These are phyloP conservation scores for Bombardia bombarda DNA, from an alignment of 495 filamentous ascomycete species.

Conservation along the genomic window DNA sequence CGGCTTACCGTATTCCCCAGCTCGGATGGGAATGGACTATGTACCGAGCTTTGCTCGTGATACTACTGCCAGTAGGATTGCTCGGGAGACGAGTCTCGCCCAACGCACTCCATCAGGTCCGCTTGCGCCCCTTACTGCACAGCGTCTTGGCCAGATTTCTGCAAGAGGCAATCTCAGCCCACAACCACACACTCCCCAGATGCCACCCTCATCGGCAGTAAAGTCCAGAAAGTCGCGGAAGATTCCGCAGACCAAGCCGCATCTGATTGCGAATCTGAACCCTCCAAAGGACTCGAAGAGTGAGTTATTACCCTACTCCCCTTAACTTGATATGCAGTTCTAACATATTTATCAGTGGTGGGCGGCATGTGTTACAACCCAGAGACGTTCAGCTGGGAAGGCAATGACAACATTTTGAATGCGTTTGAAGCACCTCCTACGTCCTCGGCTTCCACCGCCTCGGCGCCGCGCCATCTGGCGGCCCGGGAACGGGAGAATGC, in stretches of 20 bases:
- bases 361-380: conserved; percentile 97
- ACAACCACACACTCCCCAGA: too few relatives aligned
- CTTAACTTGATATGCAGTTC: background rate
- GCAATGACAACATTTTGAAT: conserved; percentile 77
- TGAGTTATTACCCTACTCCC: conserved; percentile 16
- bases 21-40: conserved; percentile 46
- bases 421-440: conserved; percentile 59
- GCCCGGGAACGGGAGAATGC: conserved; percentile 45
- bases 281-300: conserved; percentile 40
- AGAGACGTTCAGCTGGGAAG: conserved; percentile 78
- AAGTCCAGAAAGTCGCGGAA: conserved; percentile 51
- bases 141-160: conserved; percentile 71
- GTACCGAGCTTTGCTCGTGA: conserved; percentile 85
- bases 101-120: conserved; percentile 47
- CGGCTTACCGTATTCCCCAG: conserved; percentile 45
- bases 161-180: conserved; percentile 40
- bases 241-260: conserved; percentile 43
- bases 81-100: conserved; percentile 75
- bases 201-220: conserved; percentile 21
- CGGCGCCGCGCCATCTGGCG: conserved; percentile 38
- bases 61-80: conserved; percentile 84
- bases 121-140: conserved; percentile 58
- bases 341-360: conserved; percentile 47
- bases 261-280: conserved; percentile 42
- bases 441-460: conserved; percentile 38